Evolutionary conservation across 2,329 filamentous ascomycete genomes (phyloP).

Genomic region (Xylaria sp.): DNA sequence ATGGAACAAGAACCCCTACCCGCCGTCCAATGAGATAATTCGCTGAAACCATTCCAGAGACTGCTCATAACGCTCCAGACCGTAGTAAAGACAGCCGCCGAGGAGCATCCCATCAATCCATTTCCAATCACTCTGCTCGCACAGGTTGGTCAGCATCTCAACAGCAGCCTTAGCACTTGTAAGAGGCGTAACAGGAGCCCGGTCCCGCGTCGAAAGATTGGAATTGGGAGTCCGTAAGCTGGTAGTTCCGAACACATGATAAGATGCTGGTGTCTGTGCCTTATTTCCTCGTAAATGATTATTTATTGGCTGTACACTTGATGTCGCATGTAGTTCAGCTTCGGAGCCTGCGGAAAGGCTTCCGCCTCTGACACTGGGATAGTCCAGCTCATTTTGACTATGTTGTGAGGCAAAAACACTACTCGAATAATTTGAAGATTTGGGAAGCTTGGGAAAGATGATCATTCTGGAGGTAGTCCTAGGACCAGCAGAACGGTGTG

Average conservation of each 20-base stretch:
- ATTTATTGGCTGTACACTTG: conserved; percentile 34
- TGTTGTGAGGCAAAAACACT: conserved; percentile 38
- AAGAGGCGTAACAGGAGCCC: conserved; percentile 54
- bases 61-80: conserved; percentile 83
- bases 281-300: conserved; percentile 37
- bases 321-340: conserved; percentile 27
- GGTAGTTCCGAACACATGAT: conserved; percentile 42
- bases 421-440: conserved; percentile 41
- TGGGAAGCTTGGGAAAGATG: conserved; percentile 65
- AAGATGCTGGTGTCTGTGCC: conserved; percentile 37
- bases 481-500: conserved; percentile 52
- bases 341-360: conserved; percentile 31
- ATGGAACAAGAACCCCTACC: conserved; percentile 54
- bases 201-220: conserved; percentile 38
- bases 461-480: conserved; percentile 59
- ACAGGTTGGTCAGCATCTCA: conserved; percentile 77
- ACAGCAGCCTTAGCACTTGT: conserved; percentile 73
- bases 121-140: conserved; percentile 81
- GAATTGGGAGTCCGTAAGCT: conserved; percentile 35
- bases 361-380: conserved; percentile 32
- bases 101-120: conserved; percentile 96
- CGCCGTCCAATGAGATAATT: conserved; percentile 65
- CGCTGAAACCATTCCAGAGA: conserved; percentile 79
- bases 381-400: conserved; percentile 28
- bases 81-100: conserved; percentile 91